Conservation (phyloP, 78 protist genomes). For the Thecamonas trahens region DNA sequence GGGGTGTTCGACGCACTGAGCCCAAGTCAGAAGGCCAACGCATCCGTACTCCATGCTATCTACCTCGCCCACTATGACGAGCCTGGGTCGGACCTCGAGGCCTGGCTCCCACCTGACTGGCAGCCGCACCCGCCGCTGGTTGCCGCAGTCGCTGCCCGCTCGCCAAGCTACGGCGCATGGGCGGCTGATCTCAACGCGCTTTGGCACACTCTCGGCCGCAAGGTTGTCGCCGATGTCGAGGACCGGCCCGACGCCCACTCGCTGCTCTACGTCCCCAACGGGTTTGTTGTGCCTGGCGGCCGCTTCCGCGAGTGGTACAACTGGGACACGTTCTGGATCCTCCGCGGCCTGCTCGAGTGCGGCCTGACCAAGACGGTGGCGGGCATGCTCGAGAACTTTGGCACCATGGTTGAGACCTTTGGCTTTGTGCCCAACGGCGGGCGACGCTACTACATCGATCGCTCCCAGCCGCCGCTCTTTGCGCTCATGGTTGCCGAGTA, state of each 20-base stretch:
- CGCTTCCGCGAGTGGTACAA: conserved; percentile 60
- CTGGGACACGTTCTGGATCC: conserved; percentile 67
- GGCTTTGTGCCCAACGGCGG: conserved; percentile 79
- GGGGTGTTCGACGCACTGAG: no score
- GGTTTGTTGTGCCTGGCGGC: conserved; percentile 66
- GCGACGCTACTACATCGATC: conserved; percentile 44
- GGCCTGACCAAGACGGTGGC: neutral
- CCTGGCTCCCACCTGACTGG: conserved; percentile 33
- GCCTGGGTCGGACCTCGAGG: neutral
- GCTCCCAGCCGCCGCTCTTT: conserved; percentile 70
- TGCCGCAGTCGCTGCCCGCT: neutral
- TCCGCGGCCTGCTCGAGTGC: conserved; percentile 36
- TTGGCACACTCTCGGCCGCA: conserved; percentile 22
- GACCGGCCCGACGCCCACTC: conserved; percentile 1
- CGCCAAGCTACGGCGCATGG: neutral
- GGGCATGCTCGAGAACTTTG: neutral
- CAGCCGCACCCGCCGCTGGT: conserved; percentile 23
- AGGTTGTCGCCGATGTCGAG: conserved; percentile 13
- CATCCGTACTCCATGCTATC: no score
- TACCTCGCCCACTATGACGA: neutral
- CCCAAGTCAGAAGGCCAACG: no score
- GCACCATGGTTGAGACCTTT: neutral
- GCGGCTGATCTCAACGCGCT: conserved; percentile 12
- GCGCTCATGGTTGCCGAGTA: conserved; percentile 46
- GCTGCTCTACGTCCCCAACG: conserved; percentile 24